Base-by-base conservation (phyloP, 2,329 filamentous ascomycete genomes). In the Bipolaris bicolor region DNA sequence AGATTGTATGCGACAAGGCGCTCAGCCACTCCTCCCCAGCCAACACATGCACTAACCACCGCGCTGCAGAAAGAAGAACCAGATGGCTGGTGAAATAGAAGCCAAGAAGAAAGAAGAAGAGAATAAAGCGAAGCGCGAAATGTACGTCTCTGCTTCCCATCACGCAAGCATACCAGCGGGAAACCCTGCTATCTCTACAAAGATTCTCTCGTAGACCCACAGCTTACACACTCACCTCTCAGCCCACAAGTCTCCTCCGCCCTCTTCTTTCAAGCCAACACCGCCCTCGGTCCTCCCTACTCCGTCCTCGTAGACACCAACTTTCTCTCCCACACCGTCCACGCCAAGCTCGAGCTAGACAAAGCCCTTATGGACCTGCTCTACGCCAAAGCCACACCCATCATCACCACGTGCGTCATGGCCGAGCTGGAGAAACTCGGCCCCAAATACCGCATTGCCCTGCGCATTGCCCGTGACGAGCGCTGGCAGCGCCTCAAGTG, bases 281-380 rank as follows among this genome's bases (percentile, higher is more conserved):
- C 88, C 51, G 90, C 91, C 51, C 86, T 97, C 43, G 87, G 91
- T 10, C 92, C 93, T 3, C 92, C 92, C 1, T 96, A 96, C 81
- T 83, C 81, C 48, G 85, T 94, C 55, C 85, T 96, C 58, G 64
- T 73, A 15, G 72, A 75, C 50, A 73, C 75, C 20, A 75, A 77
- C 49, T 74, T 75, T 61, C 71, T 74, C 60, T 72, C 73, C 9
- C 92, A 97, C 77, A 95, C 92, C 0, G 91, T 98, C 1, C 90
- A 93, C 77, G 87, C 90, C 66, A 98, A 99, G 80, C 86, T 98
- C 18, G 91, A 93, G 33, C 81, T 98, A 11, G 84, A 96, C 18
- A 89, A 94, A 59, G 88, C 89, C 3, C 91, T 97, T 82, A 97
- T 97, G 91, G 92, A 97, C 76, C 90, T 91, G 52, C 84, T 99